Percentiles rank a stretch among this genome's conserved stretches.
phyloP scores from a whole-genome alignment of 2,329 filamentous ascomycete genomes.

The Chrysosporium keratinophilum region DNA sequence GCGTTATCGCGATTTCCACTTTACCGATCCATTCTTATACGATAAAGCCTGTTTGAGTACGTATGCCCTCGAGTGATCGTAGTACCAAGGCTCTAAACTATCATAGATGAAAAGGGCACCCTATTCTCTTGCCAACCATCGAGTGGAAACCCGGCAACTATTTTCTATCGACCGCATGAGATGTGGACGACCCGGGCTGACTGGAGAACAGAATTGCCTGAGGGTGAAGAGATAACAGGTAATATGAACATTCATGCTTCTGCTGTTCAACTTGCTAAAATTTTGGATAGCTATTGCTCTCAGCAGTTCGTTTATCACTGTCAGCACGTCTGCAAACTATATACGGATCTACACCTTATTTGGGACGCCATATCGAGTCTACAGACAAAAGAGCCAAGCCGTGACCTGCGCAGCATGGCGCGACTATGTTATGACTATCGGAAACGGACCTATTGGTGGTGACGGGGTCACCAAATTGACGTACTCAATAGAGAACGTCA shows the following conservation, averaged over 20 bases:
- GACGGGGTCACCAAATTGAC: slow-evolving; percentile 68
- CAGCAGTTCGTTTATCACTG: slow-evolving; percentile 81
- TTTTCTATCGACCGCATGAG: slow-evolving; percentile 97
- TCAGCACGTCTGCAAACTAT: slow-evolving; percentile 77
- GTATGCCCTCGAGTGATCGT: slow-evolving; percentile 16
- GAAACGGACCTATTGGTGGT: slow-evolving; percentile 74
- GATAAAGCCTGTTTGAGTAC: slow-evolving; percentile 84
- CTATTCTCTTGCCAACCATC: slow-evolving; percentile 72
- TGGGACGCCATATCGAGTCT: slow-evolving; percentile 78
- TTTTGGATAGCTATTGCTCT: slow-evolving; percentile 60
- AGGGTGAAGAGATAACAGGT: slow-evolving; percentile 67
- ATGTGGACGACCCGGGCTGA: slow-evolving; percentile 87
- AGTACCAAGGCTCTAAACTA: background rate
- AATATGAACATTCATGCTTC: slow-evolving; percentile 12
- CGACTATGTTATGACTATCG: slow-evolving; percentile 92
- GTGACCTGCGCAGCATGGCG: slow-evolving; percentile 91
- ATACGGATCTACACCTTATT: slow-evolving; percentile 89
- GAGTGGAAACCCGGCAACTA: slow-evolving; percentile 57
- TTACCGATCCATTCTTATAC: slow-evolving; percentile 90
- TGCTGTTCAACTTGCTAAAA: slow-evolving; percentile 8
- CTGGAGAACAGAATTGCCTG: slow-evolving; percentile 80
- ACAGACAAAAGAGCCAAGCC: slow-evolving; percentile 83
- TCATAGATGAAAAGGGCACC: slow-evolving; percentile 60
- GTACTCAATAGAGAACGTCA: slow-evolving; percentile 92
- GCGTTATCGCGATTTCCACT: slow-evolving; percentile 86